A percentile compares a stretch with the other conserved stretches of the same genome.
Evolutionary conservation across 495 filamentous ascomycete genomes (phyloP).

Genomic region (Pseudoneurospora amorphoporcata): DNA sequence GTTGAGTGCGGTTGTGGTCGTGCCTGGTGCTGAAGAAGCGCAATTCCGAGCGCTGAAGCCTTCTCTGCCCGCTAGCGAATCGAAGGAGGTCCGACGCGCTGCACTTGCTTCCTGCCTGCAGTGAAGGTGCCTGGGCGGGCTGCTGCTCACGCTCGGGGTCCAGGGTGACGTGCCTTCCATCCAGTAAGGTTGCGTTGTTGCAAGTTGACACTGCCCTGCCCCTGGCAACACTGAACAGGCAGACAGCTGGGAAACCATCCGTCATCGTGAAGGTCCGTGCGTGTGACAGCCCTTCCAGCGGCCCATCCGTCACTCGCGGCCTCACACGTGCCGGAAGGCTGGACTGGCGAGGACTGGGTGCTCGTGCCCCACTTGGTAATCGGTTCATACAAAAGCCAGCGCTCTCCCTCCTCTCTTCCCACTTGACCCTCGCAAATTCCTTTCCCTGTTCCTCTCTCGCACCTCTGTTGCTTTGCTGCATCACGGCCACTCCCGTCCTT

Average conservation of each 20-base stretch:
- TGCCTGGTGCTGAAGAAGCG: background rate
- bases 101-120: background rate
- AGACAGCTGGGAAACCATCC: background rate
- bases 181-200: background rate
- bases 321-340: conserved; percentile 9
- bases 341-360: background rate
- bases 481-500: background rate
- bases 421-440: background rate
- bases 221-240: background rate
- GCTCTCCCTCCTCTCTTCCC: conserved; percentile 7
- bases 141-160: background rate
- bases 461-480: background rate
- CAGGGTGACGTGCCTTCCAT: background rate
- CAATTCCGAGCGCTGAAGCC: background rate
- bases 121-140: background rate
- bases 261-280: background rate
- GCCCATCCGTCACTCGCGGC: background rate
- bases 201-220: background rate
- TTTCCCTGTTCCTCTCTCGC: background rate
- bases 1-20: background rate
- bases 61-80: background rate
- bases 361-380: conserved; percentile 7
- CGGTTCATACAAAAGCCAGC: conserved; percentile 21
- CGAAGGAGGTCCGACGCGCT: background rate
- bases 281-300: background rate